Evolutionary conservation across 129 eudicot species (phyloP).

Genomic region (Tagetes erecta): DNA sequence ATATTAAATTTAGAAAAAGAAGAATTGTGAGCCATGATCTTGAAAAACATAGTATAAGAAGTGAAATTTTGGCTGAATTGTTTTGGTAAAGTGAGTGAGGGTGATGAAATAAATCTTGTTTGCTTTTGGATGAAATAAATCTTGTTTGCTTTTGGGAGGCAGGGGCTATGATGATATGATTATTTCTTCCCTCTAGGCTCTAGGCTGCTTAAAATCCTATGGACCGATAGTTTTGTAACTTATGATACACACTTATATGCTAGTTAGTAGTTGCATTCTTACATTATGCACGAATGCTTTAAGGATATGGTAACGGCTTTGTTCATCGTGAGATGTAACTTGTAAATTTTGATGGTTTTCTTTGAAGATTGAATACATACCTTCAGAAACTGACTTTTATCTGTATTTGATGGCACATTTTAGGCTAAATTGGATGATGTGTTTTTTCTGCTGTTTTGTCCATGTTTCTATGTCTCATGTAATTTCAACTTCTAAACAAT

Average conservation of each 20-base stretch:
- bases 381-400: constrained; percentile 14
- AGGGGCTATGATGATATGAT: not conserved
- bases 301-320: not conserved
- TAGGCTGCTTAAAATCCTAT: not conserved
- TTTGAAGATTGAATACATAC: not conserved
- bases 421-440: not conserved
- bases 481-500: not conserved
- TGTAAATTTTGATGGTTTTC: not conserved
- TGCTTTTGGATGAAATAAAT: constrained; percentile 17
- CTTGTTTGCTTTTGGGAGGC: constrained; percentile 16
- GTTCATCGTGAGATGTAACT: not conserved
- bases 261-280: not conserved
- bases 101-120: constrained; percentile 7
- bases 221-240: not conserved
- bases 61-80: constrained; percentile 4
- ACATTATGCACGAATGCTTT: not conserved
- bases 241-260: not conserved
- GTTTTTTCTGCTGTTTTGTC: not conserved
- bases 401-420: not conserved
- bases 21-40: not conserved
- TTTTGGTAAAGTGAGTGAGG: not conserved
- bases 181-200: not conserved
- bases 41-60: not conserved
- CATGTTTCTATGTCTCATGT: not conserved
- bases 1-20: not conserved